Evolutionary conservation across 495 filamentous ascomycete genomes (phyloP).

Genomic region (Viridothelium virens): DNA sequence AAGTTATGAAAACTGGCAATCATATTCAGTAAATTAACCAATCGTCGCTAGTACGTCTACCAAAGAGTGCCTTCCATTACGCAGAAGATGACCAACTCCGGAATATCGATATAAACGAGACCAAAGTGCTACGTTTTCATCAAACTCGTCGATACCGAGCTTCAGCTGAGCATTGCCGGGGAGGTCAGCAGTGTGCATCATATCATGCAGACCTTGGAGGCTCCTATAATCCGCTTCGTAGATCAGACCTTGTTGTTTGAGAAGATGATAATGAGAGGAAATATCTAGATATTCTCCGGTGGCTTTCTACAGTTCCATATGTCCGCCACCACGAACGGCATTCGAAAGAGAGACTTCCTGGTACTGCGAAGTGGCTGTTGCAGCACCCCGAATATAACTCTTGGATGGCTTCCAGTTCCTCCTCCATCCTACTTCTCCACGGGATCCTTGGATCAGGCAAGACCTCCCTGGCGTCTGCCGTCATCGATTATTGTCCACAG

Average conservation of each 20-base stretch:
- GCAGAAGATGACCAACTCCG: neutral
- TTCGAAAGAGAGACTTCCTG: neutral
- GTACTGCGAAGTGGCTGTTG: neutral
- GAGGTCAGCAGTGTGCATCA: neutral
- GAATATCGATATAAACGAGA: neutral
- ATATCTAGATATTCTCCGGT: neutral
- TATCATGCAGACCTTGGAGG: neutral
- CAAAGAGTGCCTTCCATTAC: neutral
- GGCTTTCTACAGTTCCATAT: neutral
- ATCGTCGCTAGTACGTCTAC: neutral
- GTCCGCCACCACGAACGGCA: neutral
- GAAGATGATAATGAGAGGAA: neutral
- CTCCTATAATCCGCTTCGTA: neutral
- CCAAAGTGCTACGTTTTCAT: neutral
- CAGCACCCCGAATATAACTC: neutral
- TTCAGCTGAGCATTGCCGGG: neutral
- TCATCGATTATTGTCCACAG: neutral
- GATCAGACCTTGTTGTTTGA: neutral
- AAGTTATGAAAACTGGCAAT: neutral
- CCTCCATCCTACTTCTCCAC: neutral
- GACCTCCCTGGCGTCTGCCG: conserved; percentile 16
- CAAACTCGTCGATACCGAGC: neutral
- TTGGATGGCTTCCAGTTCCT: neutral
- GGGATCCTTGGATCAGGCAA: conserved; percentile 11
- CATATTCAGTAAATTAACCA: too few relatives aligned